phyloP scores from a whole-genome alignment of 768 basidiomycete species.

The Omphalotus guepiniiformis region DNA sequence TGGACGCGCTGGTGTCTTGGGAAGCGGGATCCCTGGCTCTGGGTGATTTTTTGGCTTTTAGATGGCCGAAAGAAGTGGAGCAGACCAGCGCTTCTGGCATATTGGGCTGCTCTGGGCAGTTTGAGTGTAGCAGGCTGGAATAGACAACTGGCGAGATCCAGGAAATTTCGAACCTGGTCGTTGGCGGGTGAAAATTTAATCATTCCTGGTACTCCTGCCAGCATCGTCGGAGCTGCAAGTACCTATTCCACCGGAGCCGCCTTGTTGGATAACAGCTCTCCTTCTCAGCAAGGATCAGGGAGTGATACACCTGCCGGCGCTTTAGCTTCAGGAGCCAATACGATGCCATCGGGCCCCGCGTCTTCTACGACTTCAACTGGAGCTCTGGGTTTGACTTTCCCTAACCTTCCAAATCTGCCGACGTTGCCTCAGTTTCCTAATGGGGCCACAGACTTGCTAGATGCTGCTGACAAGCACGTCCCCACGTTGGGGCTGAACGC shows the following conservation, averaged over 20 bases:
- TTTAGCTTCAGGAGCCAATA: neutral
- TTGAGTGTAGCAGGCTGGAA: constrained; percentile 95
- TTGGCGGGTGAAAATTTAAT: constrained; percentile 31
- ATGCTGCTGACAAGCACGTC: constrained; percentile 87
- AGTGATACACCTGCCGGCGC: constrained; percentile 5
- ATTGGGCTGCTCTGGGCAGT: constrained; percentile 79
- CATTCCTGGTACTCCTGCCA: constrained; percentile 22
- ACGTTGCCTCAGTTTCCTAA: constrained; percentile 18
- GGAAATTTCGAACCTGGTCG: constrained; percentile 54
- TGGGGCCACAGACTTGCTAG: constrained; percentile 60
- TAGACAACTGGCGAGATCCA: constrained; percentile 76
- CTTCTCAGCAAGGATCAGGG: constrained; percentile 1
- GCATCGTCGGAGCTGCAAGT: constrained; percentile 2
- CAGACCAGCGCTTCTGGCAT: constrained; percentile 69
- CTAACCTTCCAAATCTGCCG: constrained; percentile 49
- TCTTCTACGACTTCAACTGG: constrained; percentile 10
- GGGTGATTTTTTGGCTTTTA: constrained; percentile 74
- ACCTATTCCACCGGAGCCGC: neutral
- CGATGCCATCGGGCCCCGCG: constrained; percentile 3
- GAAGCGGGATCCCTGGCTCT: constrained; percentile 81
- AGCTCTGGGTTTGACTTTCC: constrained; percentile 37
- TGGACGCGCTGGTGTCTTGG: constrained; percentile 92
- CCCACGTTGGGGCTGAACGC: constrained; percentile 89
- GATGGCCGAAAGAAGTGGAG: constrained; percentile 78
- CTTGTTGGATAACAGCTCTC: neutral